phyloP scores from a whole-genome alignment of 164 flowering plant genomes.

The Magnolia sinica region DNA sequence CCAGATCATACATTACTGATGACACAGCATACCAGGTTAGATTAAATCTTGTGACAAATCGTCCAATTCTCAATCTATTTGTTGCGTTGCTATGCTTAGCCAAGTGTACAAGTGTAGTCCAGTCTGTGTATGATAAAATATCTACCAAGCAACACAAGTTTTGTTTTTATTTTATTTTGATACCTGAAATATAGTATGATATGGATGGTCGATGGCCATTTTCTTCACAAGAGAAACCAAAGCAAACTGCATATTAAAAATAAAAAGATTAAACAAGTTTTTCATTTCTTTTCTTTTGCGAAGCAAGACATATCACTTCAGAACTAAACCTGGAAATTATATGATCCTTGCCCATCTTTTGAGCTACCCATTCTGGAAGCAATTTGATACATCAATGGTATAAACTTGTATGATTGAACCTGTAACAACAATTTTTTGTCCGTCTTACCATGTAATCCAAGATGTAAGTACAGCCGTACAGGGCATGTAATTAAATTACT shows the following conservation, averaged over 20 bases:
- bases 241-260: constrained; percentile 65
- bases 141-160: neutral
- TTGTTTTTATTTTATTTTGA: neutral
- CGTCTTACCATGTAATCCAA: neutral
- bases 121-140: neutral
- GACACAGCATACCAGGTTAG: neutral
- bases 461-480: neutral
- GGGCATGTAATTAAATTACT: neutral
- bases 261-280: neutral
- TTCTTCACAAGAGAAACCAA: constrained; percentile 88
- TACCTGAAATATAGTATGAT: constrained; percentile 96
- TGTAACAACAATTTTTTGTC: constrained; percentile 20
- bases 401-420: constrained; percentile 94
- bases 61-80: neutral
- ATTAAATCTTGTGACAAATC: neutral
- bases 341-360: constrained; percentile 60
- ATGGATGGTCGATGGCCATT: constrained; percentile 96
- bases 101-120: neutral
- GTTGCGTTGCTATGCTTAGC: neutral
- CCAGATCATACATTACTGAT: neutral
- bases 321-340: constrained; percentile 64
- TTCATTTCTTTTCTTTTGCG: neutral
- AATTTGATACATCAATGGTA: constrained; percentile 91
- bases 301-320: neutral
- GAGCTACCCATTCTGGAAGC: constrained; percentile 92